Conservation (phyloP, 202 grass and related monocot species). For the Bolboschoenoplectus hybrid region DNA sequence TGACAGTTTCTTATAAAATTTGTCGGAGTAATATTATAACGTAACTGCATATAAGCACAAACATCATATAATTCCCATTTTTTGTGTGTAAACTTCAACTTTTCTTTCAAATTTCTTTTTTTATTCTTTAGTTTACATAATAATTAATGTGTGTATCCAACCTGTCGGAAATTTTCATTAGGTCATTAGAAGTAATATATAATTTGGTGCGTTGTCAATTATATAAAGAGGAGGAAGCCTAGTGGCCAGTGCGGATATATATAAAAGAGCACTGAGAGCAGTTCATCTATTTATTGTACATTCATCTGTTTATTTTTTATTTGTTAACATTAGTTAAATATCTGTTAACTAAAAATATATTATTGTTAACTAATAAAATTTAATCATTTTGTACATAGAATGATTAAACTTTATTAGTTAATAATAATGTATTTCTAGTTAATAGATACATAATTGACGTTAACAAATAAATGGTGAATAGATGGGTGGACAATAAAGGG, state of each 20-base stretch:
- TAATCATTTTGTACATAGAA: too few relatives aligned
- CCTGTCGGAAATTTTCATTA: neutral
- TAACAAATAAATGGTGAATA: too few relatives aligned
- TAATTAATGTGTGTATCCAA: neutral
- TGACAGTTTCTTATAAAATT: neutral
- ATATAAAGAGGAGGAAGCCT: neutral
- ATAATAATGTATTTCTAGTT: too few relatives aligned
- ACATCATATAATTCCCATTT: slow-evolving; percentile 2
- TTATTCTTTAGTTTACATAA: neutral
- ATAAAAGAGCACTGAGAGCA: too few relatives aligned
- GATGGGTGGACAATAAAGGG: too few relatives aligned
- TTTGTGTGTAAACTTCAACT: neutral
- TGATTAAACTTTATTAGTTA: too few relatives aligned
- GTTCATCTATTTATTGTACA: too few relatives aligned
- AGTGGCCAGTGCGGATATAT: neutral
- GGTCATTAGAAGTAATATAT: neutral
- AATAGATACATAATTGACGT: too few relatives aligned
- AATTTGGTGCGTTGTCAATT: slow-evolving; percentile 2
- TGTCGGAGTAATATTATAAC: neutral
- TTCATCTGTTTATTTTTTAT: too few relatives aligned
- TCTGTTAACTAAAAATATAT: too few relatives aligned
- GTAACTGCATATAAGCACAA: neutral
- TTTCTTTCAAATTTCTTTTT: neutral
- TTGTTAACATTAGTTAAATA: too few relatives aligned
- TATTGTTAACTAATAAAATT: too few relatives aligned